Evolutionary conservation across 129 eudicot species (phyloP).

Genomic region (Flaveria ramosissima): DNA sequence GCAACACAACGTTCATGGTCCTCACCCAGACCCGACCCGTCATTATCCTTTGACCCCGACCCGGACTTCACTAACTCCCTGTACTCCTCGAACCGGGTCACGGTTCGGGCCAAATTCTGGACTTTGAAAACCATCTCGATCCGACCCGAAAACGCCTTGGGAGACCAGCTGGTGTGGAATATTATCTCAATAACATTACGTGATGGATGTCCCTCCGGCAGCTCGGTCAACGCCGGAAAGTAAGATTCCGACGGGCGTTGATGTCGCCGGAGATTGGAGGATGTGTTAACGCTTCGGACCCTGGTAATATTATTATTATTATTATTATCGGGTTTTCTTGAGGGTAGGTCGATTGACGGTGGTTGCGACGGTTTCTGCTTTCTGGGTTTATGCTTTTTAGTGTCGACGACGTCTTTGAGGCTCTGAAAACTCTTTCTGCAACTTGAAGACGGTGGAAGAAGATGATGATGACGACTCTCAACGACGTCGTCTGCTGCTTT

Average conservation of each 20-base stretch:
- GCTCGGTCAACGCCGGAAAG: constrained; percentile 76
- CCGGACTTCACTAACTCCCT: constrained; percentile 57
- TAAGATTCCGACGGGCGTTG: constrained; percentile 42
- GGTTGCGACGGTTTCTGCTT: constrained; percentile 35
- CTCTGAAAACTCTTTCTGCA: constrained; percentile 63
- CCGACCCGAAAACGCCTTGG: constrained; percentile 70
- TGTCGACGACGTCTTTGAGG: constrained; percentile 64
- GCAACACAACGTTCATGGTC: constrained; percentile 90
- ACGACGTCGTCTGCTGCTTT: constrained; percentile 79
- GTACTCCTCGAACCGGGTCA: constrained; percentile 85
- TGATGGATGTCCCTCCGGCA: constrained; percentile 86
- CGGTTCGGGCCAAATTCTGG: constrained; percentile 66
- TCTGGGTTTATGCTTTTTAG: constrained; percentile 35
- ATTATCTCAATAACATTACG: constrained; percentile 95
- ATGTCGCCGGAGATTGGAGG: constrained; percentile 32
- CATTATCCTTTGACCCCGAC: constrained; percentile 22
- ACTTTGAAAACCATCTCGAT: constrained; percentile 88
- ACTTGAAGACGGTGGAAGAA: constrained; percentile 54
- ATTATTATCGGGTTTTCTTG: constrained; percentile 45
- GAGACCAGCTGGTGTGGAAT: constrained; percentile 84
- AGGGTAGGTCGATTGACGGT: not conserved
- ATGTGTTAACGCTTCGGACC: constrained; percentile 20
- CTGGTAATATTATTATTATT: constrained; percentile 9
- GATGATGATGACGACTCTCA: constrained; percentile 37
- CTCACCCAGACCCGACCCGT: constrained; percentile 26